A percentile compares a stretch with the other conserved stretches of the same genome.
phyloP scores from a whole-genome alignment of 2,329 filamentous ascomycete genomes.

The Cercospora berteroae region DNA sequence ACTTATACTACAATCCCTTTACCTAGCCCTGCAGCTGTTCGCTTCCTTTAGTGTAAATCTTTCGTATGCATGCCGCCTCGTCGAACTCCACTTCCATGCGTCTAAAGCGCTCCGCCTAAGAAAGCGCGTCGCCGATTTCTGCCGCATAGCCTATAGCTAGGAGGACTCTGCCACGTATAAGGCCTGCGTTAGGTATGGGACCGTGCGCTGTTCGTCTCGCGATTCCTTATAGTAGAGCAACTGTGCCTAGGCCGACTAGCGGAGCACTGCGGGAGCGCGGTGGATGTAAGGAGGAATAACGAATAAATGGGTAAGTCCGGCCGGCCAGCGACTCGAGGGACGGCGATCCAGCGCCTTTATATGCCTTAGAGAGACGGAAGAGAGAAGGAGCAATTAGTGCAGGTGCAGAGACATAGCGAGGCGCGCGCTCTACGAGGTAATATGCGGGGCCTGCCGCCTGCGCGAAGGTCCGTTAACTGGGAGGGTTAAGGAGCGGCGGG shows the following conservation, averaged over 20 bases:
- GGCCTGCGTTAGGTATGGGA: not conserved
- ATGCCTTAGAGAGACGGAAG: not conserved
- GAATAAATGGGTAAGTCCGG: constrained; percentile 1
- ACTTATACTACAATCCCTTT: not conserved
- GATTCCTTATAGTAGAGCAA: not conserved
- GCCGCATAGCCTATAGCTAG: not conserved
- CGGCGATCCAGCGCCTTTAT: constrained; percentile 1
- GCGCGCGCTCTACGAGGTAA: constrained; percentile 1
- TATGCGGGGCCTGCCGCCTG: not conserved
- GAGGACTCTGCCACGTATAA: not conserved
- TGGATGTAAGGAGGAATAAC: constrained; percentile 1
- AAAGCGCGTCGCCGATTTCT: not conserved
- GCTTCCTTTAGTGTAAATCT: constrained; percentile 2
- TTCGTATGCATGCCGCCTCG: not conserved
- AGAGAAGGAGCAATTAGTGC: not conserved
- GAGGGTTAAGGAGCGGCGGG: not conserved
- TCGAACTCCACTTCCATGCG: constrained; percentile 3
- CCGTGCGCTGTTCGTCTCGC: not conserved
- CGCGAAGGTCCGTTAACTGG: not conserved
- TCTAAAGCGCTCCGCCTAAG: not conserved
- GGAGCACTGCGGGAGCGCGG: not conserved
- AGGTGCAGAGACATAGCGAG: constrained; percentile 2
- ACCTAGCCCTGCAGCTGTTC: not conserved
- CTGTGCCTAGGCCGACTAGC: not conserved
- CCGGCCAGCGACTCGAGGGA: not conserved